Percentiles rank a stretch among this genome's conserved stretches.
phyloP scores from a whole-genome alignment of 805 yeast genomes.

The Candida sonorensis region DNA sequence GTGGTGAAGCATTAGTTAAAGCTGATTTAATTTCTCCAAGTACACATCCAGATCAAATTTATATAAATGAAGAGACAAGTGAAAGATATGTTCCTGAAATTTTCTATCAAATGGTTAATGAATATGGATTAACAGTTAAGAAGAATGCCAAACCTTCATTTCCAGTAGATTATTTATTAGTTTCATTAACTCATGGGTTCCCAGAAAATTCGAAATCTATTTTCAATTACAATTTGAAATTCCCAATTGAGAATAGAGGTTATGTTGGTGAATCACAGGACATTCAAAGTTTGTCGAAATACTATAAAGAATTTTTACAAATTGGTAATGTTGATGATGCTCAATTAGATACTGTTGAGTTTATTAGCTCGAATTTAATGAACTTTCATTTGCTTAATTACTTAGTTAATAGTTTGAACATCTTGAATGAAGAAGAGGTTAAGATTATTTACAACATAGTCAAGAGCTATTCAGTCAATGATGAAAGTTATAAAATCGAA shows the following conservation, averaged over 20 bases:
- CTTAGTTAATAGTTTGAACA: slow-evolving; percentile 41
- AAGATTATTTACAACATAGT: slow-evolving; percentile 43
- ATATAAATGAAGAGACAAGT: slow-evolving; percentile 65
- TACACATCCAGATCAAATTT: slow-evolving; percentile 84
- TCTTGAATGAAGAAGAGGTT: slow-evolving; percentile 53
- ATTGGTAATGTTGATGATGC: slow-evolving; percentile 22
- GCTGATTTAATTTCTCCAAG: slow-evolving; percentile 85
- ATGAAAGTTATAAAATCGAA: slow-evolving; percentile 23
- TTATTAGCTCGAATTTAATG: too few relatives aligned
- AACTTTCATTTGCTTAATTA: slow-evolving; percentile 75
- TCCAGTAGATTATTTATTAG: slow-evolving; percentile 85
- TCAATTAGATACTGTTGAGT: too few relatives aligned
- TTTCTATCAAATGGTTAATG: slow-evolving; percentile 76
- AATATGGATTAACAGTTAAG: slow-evolving; percentile 83
- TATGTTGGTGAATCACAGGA: slow-evolving; percentile 72
- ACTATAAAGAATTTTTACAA: slow-evolving; percentile 26
- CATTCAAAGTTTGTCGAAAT: slow-evolving; percentile 43
- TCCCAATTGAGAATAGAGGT: slow-evolving; percentile 77
- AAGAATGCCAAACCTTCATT: slow-evolving; percentile 85
- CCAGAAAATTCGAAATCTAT: slow-evolving; percentile 54
- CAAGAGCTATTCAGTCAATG: slow-evolving; percentile 32
- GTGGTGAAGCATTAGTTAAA: slow-evolving; percentile 80
- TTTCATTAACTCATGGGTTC: slow-evolving; percentile 89
- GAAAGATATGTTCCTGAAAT: slow-evolving; percentile 91
- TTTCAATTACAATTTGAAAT: slow-evolving; percentile 38